Conservation (phyloP, 495 filamentous ascomycete genomes). For the Rhizodiscina lignyota region DNA sequence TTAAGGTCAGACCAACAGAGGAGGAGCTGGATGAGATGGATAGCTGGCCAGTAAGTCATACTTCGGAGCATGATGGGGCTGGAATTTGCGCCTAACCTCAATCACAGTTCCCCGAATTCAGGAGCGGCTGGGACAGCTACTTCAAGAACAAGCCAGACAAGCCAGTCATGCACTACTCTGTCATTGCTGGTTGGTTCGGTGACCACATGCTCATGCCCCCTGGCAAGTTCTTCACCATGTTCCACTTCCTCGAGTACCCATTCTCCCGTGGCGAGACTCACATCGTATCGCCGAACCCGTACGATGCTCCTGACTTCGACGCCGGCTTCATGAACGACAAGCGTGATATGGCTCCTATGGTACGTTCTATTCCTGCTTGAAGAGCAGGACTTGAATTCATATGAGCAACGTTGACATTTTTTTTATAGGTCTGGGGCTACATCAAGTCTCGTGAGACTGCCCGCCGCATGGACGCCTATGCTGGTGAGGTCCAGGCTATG, state of each 20-base stretch:
- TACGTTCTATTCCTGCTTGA: too few species aligned
- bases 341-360: slow-evolving; percentile 68
- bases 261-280: slow-evolving; percentile 62
- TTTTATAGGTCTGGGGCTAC: slow-evolving; percentile 77
- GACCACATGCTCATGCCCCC: slow-evolving; percentile 33
- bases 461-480: slow-evolving; percentile 59
- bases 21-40: slow-evolving; percentile 52
- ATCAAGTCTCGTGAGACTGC: slow-evolving; percentile 77
- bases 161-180: slow-evolving; percentile 58
- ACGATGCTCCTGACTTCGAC: slow-evolving; percentile 64
- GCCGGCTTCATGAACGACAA: slow-evolving; percentile 77
- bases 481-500: slow-evolving; percentile 43
- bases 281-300: slow-evolving; percentile 53
- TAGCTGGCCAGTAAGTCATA: slow-evolving; percentile 28
- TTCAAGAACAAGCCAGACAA: slow-evolving; percentile 78
- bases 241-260: slow-evolving; percentile 73
- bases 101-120: too few species aligned
- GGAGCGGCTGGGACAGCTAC: slow-evolving; percentile 57
- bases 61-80: too few species aligned
- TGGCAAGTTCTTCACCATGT: slow-evolving; percentile 78
- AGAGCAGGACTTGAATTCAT: too few species aligned
- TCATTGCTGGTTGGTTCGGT: slow-evolving; percentile 13
- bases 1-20: slow-evolving; percentile 59
- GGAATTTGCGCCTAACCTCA: too few species aligned
- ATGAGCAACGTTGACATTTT: too few species aligned